Percentiles rank a stretch among this genome's conserved stretches.
Conservation (phyloP, 352 stramenopile genomes). For the Phytopythium litorale region DNA sequence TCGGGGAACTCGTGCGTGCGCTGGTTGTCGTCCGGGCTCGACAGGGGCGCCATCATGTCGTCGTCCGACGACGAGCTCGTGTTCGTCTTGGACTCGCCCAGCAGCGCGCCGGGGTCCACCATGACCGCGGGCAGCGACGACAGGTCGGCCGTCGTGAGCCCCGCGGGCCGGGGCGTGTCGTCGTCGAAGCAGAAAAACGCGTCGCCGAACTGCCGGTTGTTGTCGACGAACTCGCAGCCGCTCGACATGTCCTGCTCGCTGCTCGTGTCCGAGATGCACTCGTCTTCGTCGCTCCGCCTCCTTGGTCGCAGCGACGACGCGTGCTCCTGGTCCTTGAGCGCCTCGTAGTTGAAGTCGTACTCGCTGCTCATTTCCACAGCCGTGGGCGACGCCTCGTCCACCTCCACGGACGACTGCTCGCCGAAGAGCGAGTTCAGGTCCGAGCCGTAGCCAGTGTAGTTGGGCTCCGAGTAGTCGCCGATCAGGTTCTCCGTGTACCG, state of each 20-base stretch:
- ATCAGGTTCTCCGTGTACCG: conserved; percentile 69
- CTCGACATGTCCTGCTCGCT: conserved; percentile 32
- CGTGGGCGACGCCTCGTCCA: conserved; percentile 33
- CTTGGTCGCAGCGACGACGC: conserved; percentile 14
- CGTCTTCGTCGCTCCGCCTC: conserved; percentile 36
- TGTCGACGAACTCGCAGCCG: conserved; percentile 18
- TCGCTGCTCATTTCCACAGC: conserved; percentile 34
- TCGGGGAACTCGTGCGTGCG: conserved; percentile 13
- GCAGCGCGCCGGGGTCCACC: conserved; percentile 7
- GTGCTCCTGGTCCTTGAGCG: conserved; percentile 22
- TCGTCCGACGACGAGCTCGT: conserved; percentile 8
- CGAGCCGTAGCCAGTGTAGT: conserved; percentile 41
- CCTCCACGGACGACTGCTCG: conserved; percentile 28
- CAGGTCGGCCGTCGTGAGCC: conserved; percentile 25
- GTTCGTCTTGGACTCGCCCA: conserved; percentile 8
- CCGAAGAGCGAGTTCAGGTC: conserved; percentile 47
- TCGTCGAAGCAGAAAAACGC: conserved; percentile 9
- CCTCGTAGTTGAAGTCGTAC: conserved; percentile 38
- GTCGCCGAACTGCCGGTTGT: conserved; percentile 22
- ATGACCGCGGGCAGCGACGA: conserved; percentile 9
- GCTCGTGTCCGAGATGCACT: conserved; percentile 58
- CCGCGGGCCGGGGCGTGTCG: conserved; percentile 9
- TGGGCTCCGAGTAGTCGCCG: conserved; percentile 47
- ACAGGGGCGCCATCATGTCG: conserved; percentile 4
- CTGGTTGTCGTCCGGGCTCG: conserved; percentile 21